Percentiles rank a stretch among this genome's conserved stretches.
Evolutionary conservation across 2,329 filamentous ascomycete genomes (phyloP).

Genomic region (Beauveria bassiana): DNA sequence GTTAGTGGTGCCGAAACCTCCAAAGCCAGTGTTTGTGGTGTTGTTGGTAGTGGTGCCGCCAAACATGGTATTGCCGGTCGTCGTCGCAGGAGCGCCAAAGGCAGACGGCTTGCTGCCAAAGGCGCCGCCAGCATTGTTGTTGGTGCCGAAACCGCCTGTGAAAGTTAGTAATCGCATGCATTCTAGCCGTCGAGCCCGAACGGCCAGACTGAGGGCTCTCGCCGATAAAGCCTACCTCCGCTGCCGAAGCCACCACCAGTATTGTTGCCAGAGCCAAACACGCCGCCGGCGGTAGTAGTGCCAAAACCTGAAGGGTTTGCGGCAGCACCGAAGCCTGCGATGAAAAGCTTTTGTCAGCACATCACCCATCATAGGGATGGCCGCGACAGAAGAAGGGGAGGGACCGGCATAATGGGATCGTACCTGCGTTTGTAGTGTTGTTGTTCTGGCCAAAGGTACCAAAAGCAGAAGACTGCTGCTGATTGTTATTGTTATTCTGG

Average conservation of each 20-base stretch:
- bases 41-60: slow-evolving; percentile 33
- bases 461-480: slow-evolving; percentile 38
- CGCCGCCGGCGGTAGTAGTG: slow-evolving; percentile 14
- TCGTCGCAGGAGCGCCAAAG: slow-evolving; percentile 39
- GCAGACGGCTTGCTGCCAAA: slow-evolving; percentile 40
- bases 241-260: slow-evolving; percentile 29
- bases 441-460: slow-evolving; percentile 47
- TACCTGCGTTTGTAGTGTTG: slow-evolving; percentile 42
- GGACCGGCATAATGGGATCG: slow-evolving; percentile 22
- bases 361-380: slow-evolving; percentile 13
- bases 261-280: slow-evolving; percentile 34
- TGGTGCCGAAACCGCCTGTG: slow-evolving; percentile 30
- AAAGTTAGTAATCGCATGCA: slow-evolving; percentile 11
- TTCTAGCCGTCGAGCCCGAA: slow-evolving; percentile 5
- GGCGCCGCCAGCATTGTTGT: slow-evolving; percentile 16
- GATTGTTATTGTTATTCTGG: slow-evolving; percentile 45
- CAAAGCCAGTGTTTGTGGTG: slow-evolving; percentile 28
- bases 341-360: slow-evolving; percentile 16
- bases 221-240: slow-evolving; percentile 22
- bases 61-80: slow-evolving; percentile 37
- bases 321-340: slow-evolving; percentile 26
- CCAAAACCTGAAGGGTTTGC: background rate
- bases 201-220: background rate
- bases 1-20: slow-evolving; percentile 32
- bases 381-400: slow-evolving; percentile 13